Percentiles rank a stretch among this genome's conserved stretches.
These are phyloP conservation scores for Penicillium robsamsonii DNA, from an alignment of 495 filamentous ascomycete species.

Conservation along the genomic window DNA sequence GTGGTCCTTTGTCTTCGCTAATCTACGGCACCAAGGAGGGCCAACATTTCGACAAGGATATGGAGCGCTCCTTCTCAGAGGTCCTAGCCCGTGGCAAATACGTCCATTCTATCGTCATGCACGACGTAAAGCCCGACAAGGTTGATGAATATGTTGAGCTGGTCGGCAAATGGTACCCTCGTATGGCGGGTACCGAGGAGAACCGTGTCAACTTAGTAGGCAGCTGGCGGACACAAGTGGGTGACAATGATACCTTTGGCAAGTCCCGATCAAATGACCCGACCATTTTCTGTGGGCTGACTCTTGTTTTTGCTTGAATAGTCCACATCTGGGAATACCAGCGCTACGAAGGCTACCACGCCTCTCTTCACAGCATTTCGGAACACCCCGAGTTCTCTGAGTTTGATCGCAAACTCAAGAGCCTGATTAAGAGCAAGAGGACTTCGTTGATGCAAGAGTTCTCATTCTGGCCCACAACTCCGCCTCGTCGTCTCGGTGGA, in stretches of 20 bases:
- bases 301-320: conserved; percentile 11
- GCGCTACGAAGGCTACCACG: conserved; percentile 92
- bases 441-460: conserved; percentile 98
- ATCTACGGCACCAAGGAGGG: conserved; percentile 97
- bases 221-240: conserved; percentile 98
- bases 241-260: conserved; percentile 98
- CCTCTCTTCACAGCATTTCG: conserved; percentile 80
- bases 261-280: conserved; percentile 14
- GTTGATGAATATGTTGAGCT: conserved; percentile 92
- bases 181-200: conserved; percentile 72
- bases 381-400: conserved; percentile 74
- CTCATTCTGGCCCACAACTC: conserved; percentile 96
- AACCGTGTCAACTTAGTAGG: conserved; percentile 95
- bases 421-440: conserved; percentile 75
- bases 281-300: neutral
- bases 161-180: conserved; percentile 90
- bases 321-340: conserved; percentile 99
- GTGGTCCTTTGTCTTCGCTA: conserved; percentile 59
- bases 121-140: conserved; percentile 91
- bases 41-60: conserved; percentile 85
- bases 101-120: conserved; percentile 96
- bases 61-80: conserved; percentile 91
- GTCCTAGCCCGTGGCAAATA: conserved; percentile 96
- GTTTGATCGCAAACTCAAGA: conserved; percentile 79
- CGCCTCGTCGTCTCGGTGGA: conserved; percentile 85